These are phyloP conservation scores for Catharanthus roseus DNA, from an alignment of 257 asterid species.

Conservation along the genomic window DNA sequence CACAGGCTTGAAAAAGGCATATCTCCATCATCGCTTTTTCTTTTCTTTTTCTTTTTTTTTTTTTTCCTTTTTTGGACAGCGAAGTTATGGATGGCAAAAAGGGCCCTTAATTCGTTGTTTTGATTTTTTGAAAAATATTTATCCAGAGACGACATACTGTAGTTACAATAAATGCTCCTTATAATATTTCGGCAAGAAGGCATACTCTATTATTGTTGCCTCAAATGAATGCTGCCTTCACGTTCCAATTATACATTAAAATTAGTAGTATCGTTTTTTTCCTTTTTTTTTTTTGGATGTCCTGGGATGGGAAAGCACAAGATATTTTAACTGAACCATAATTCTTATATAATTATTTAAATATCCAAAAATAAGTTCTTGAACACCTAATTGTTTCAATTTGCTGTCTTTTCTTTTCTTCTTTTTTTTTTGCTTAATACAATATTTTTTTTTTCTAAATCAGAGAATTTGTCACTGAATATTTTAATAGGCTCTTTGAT, in stretches of 20 bases:
- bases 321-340: too few species aligned
- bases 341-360: too few species aligned
- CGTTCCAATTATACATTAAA: slow-evolving; percentile 3
- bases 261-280: background rate
- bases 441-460: too few species aligned
- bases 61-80: too few species aligned
- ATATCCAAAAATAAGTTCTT: too few species aligned
- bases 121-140: background rate
- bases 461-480: too few species aligned
- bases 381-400: too few species aligned
- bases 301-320: too few species aligned
- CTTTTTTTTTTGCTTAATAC: too few species aligned
- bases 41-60: background rate
- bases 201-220: slow-evolving; percentile 39
- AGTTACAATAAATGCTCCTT: slow-evolving; percentile 27
- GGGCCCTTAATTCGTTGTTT: background rate
- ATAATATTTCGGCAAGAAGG: slow-evolving; percentile 20
- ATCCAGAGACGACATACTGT: background rate
- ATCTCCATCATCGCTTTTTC: too few species aligned
- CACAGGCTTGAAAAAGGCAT: background rate
- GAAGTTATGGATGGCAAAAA: background rate
- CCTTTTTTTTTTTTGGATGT: background rate
- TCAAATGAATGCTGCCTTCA: slow-evolving; percentile 30
- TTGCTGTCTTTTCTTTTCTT: too few species aligned
- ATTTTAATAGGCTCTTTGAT: too few species aligned